Conservation (phyloP, 257 asterid species). For the Linderniella brevidens region DNA sequence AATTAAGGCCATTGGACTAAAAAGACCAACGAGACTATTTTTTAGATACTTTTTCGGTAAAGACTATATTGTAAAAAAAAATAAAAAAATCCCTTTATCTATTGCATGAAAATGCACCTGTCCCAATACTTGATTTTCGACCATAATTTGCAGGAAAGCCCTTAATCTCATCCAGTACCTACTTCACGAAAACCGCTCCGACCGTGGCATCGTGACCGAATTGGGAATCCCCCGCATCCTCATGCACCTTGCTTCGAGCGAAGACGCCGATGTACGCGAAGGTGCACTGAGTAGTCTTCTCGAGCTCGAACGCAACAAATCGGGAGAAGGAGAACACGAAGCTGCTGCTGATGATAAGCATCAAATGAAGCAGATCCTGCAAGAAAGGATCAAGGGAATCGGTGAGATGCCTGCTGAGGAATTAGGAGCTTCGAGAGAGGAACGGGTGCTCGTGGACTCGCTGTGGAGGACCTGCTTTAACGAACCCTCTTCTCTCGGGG, state of each 20-base stretch:
- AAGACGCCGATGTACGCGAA: conserved; percentile 67
- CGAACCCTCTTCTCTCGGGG: conserved; percentile 66
- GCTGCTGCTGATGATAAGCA: conserved; percentile 8
- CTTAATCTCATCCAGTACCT: conserved; percentile 57
- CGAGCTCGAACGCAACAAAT: conserved; percentile 30
- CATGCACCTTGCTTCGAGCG: conserved; percentile 64
- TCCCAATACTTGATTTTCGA: too few species aligned
- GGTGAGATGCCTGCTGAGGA: conserved; percentile 55
- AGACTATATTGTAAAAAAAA: too few species aligned
- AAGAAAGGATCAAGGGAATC: conserved; percentile 46
- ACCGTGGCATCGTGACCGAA: conserved; percentile 32
- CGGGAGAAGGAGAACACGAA: conserved; percentile 30
- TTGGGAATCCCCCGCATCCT: conserved; percentile 52
- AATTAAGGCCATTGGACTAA: too few species aligned
- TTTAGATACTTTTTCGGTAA: too few species aligned
- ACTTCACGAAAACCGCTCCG: conserved; percentile 42
- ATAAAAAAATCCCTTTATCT: too few species aligned
- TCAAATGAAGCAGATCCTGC: conserved; percentile 43
- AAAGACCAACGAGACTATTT: too few species aligned
- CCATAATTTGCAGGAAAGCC: conserved; percentile 53
- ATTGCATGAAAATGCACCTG: too few species aligned
- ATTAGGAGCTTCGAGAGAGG: conserved; percentile 66
- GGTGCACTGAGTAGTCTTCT: conserved; percentile 74
- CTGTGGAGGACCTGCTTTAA: conserved; percentile 50
- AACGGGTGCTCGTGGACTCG: conserved; percentile 63